These are phyloP conservation scores for Annona squamosa DNA, from an alignment of 164 flowering plant species.

Conservation along the genomic window DNA sequence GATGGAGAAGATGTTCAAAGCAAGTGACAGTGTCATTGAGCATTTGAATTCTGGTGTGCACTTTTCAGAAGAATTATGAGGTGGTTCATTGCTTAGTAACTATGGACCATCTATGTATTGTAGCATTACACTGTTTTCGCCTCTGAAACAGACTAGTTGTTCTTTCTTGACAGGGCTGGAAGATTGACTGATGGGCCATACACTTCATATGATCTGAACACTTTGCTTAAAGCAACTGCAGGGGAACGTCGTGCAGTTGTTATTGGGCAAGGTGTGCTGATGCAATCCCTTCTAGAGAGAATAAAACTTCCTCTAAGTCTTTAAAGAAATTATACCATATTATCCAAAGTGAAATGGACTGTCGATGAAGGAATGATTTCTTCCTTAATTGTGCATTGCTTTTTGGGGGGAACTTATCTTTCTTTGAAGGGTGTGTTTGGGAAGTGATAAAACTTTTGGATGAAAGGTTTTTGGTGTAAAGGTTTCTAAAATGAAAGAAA, in stretches of 20 bases:
- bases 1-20: not conserved
- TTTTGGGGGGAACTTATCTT: too few species aligned
- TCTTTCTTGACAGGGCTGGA: constrained; percentile 51
- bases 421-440: too few species aligned
- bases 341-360: too few species aligned
- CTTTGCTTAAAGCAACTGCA: constrained; percentile 90
- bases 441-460: too few species aligned
- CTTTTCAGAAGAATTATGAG: not conserved
- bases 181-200: constrained; percentile 99
- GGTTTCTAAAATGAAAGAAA: too few species aligned
- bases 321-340: too few species aligned
- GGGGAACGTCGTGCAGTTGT: constrained; percentile 87
- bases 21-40: not conserved
- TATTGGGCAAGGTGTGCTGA: constrained; percentile 72
- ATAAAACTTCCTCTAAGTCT: not conserved
- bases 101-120: not conserved
- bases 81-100: not conserved
- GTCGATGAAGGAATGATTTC: too few species aligned
- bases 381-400: too few species aligned
- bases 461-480: too few species aligned
- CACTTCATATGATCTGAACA: constrained; percentile 95
- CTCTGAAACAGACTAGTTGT: not conserved
- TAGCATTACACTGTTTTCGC: not conserved
- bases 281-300: not conserved
- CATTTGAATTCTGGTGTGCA: not conserved